Evolutionary conservation across 192 early-diverging fungal species (phyloP), one percentile per base, ranked within the genome.

Genomic region (Umbelopsis sp.): DNA sequence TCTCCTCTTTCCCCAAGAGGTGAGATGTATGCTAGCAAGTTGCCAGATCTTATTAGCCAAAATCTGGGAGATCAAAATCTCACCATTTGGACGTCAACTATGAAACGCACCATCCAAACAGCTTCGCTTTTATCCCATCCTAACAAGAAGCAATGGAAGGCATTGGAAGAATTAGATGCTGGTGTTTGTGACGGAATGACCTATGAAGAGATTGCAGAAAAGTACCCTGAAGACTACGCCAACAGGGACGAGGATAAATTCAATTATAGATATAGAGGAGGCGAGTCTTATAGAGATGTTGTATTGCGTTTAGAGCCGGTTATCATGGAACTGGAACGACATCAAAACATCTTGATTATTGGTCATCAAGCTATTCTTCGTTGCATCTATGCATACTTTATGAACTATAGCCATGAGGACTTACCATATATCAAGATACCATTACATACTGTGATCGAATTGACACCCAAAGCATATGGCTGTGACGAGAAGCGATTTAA

Each of bases 121-220:
- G 93, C 90, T 16, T 81, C 82, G 10, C 77, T 91, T 37, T 71
- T 99, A 37, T 82, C 84, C 7, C 95, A 91, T 79, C 93, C 94
- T 67, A 49, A 27, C 67, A 95, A 96, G 67, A 82, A 96, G 69
- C 90, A 93, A 75, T 99, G 96, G 96, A 98, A 98, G 76, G 93
- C 93, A 67, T 80, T 99, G 72, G 98, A 99, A 80, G 98, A 99
- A 79, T 82, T 99, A 37, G 93, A 97, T 74, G 91, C 94, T 10
- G 97, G 98, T n/a, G 91, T 95, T 13, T 99, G 98, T 83, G 98
- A 99, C 82, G 95, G 93, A 23, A 84, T 97, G 78, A 99, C 98
- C 5, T 99, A 99, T 78, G 97, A 97, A 72, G 95, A 98, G 72
- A 97, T 99, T 73, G 95, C 91, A 64, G 80, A 89, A 65, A 84